A percentile compares a stretch with the other conserved stretches of the same genome.
These are phyloP conservation scores for Saussurea involucrata DNA, from an alignment of 129 eudicot species.

Conservation along the genomic window DNA sequence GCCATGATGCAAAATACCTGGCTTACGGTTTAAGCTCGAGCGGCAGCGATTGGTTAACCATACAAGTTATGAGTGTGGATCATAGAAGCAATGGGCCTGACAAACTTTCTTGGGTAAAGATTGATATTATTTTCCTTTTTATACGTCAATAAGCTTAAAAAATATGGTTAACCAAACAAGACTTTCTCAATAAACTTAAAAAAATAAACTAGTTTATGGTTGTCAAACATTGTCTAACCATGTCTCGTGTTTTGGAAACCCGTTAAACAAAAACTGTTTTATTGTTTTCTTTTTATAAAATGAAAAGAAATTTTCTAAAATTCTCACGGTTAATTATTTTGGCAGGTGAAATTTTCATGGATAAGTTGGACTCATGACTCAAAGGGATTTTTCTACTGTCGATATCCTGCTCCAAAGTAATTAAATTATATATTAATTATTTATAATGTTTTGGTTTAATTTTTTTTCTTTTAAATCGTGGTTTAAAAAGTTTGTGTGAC, in stretches of 20 bases:
- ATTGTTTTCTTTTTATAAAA: background rate
- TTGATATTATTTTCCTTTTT: background rate
- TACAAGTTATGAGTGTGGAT: constrained; percentile 63
- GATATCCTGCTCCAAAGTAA: constrained; percentile 90
- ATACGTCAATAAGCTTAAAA: background rate
- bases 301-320: background rate
- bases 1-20: constrained; percentile 84
- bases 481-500: background rate
- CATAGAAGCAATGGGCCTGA: constrained; percentile 52
- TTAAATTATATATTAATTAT: background rate
- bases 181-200: no score
- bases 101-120: constrained; percentile 68
- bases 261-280: background rate
- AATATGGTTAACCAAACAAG: background rate
- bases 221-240: background rate
- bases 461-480: background rate
- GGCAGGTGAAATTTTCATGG: constrained; percentile 75
- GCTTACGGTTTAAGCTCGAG: constrained; percentile 81
- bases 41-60: constrained; percentile 95
- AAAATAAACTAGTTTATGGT: background rate
- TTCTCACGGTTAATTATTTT: background rate
- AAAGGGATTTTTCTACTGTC: constrained; percentile 88
- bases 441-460: background rate
- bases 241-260: background rate
- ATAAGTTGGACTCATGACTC: constrained; percentile 92